phyloP scores from a whole-genome alignment of 2,329 filamentous ascomycete species.

The Trichoderma sp. region DNA sequence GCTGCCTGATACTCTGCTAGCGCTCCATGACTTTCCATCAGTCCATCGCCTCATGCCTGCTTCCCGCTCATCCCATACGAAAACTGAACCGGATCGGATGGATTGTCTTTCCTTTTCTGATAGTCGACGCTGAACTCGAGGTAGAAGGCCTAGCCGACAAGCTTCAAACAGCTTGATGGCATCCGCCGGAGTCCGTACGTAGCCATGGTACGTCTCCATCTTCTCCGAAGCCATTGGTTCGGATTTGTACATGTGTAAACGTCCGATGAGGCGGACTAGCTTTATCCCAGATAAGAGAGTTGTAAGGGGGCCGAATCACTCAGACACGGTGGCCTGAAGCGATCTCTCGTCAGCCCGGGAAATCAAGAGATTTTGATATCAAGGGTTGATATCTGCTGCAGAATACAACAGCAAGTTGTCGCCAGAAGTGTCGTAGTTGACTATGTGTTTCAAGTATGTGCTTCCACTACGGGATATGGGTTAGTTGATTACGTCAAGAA shows the following conservation, averaged over 20 bases:
- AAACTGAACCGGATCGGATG: slow-evolving; percentile 94
- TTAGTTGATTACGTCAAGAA: background rate
- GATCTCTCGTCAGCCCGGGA: background rate
- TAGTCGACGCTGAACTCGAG: slow-evolving; percentile 85
- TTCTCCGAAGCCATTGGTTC: slow-evolving; percentile 31
- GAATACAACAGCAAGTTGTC: background rate
- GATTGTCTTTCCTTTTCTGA: slow-evolving; percentile 97
- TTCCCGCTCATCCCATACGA: slow-evolving; percentile 99
- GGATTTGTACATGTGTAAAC: slow-evolving; percentile 21
- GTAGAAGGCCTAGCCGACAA: slow-evolving; percentile 83
- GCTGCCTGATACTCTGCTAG: slow-evolving; percentile 93
- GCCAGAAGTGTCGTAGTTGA: background rate
- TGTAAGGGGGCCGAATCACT: slow-evolving; percentile 8
- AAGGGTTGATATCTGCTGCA: background rate
- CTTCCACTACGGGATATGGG: background rate
- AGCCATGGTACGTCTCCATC: slow-evolving; percentile 97
- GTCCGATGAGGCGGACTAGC: background rate
- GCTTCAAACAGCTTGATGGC: slow-evolving; percentile 99
- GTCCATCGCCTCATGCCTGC: slow-evolving; percentile 99
- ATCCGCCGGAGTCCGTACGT: slow-evolving; percentile 92
- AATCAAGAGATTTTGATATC: background rate
- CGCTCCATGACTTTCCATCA: slow-evolving; percentile 98
- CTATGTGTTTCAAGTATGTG: background rate
- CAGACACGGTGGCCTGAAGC: slow-evolving; percentile 14
- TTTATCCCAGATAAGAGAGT: background rate